phyloP scores from a whole-genome alignment of 208 protist species.

The Trypanosoma melophagium region DNA sequence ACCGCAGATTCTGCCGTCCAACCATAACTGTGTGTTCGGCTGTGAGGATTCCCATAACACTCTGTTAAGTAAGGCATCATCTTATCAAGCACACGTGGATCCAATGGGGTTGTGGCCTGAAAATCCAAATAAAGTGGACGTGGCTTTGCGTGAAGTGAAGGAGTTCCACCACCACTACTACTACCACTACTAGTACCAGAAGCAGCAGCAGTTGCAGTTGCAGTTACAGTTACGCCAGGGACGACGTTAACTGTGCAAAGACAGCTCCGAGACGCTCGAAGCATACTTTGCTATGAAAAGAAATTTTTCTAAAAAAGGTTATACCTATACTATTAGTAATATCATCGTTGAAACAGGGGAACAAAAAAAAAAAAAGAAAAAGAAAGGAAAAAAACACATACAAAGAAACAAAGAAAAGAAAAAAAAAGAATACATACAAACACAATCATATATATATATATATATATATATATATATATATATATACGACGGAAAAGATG shows the following conservation, averaged over 20 bases:
- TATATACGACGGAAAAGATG: not conserved
- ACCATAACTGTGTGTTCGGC: slow-evolving; percentile 97
- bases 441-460: slow-evolving; percentile 3
- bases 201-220: slow-evolving; percentile 1
- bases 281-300: slow-evolving; percentile 26
- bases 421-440: too few relatives aligned
- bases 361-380: not conserved
- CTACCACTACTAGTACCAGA: too few relatives aligned
- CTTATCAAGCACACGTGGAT: slow-evolving; percentile 97
- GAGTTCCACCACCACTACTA: too few relatives aligned
- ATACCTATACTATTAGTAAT: not conserved
- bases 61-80: slow-evolving; percentile 98
- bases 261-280: slow-evolving; percentile 40
- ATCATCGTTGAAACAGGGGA: not conserved
- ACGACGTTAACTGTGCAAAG: slow-evolving; percentile 20
- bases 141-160: not conserved
- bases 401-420: slow-evolving; percentile 1
- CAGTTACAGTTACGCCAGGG: not conserved
- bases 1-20: slow-evolving; percentile 95
- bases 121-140: slow-evolving; percentile 95
- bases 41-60: slow-evolving; percentile 99
- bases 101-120: slow-evolving; percentile 95
- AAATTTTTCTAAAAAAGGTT: not conserved
- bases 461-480: slow-evolving; percentile 21
- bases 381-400: slow-evolving; percentile 1